Conservation (phyloP, 2,329 filamentous ascomycete species). For the Arthrobotrys pseudoclavata region DNA sequence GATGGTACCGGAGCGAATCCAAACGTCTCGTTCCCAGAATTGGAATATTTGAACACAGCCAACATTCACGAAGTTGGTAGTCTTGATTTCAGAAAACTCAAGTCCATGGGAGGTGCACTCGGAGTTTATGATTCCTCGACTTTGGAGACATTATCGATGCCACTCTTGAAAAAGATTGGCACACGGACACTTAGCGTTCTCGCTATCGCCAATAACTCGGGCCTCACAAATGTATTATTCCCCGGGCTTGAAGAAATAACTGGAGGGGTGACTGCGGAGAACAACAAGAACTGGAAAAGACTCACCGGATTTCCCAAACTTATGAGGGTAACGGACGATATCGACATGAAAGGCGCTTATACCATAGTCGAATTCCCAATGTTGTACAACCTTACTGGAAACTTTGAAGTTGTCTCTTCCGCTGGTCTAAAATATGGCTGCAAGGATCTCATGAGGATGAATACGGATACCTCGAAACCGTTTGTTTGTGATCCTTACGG, state of each 20-base stretch:
- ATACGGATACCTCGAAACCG: constrained; percentile 54
- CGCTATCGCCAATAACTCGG: constrained; percentile 53
- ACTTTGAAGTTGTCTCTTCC: constrained; percentile 38
- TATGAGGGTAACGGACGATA: constrained; percentile 43
- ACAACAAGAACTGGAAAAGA: constrained; percentile 48
- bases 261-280: constrained; percentile 44
- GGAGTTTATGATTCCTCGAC: constrained; percentile 50
- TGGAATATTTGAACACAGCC: constrained; percentile 50
- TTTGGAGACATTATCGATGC: constrained; percentile 31
- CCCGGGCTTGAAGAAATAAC: constrained; percentile 44
- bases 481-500: constrained; percentile 56
- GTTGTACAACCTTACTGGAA: constrained; percentile 56
- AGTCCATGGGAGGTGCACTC: constrained; percentile 45
- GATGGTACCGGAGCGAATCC: constrained; percentile 39
- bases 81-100: constrained; percentile 34
- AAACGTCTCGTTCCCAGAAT: constrained; percentile 42
- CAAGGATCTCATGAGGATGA: constrained; percentile 44
- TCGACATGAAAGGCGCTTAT: constrained; percentile 44
- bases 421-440: constrained; percentile 36
- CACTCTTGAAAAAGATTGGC: constrained; percentile 42
- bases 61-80: constrained; percentile 51
- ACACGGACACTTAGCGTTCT: constrained; percentile 47
- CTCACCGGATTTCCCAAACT: constrained; percentile 50
- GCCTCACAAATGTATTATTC: constrained; percentile 35
- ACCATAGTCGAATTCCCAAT: constrained; percentile 49